These are phyloP conservation scores for Ophiostoma montium DNA, from an alignment of 2,329 filamentous ascomycete genomes.

Conservation along the genomic window DNA sequence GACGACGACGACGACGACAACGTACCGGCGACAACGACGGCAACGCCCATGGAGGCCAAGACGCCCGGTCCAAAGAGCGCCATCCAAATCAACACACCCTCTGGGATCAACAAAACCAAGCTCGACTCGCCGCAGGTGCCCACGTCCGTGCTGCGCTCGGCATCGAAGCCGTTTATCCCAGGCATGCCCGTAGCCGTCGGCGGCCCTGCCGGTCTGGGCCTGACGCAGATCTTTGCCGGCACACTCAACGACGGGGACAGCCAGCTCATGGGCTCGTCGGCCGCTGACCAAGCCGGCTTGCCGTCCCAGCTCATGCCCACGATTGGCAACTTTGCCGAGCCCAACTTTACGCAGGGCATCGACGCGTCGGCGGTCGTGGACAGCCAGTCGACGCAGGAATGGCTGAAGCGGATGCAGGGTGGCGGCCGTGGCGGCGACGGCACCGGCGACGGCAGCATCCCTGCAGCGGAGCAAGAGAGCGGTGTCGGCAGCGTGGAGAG, in stretches of 20 bases:
- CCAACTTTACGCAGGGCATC: slow-evolving; percentile 37
- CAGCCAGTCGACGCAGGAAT: slow-evolving; percentile 28
- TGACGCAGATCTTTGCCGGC: slow-evolving; percentile 83
- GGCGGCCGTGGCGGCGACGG: background rate
- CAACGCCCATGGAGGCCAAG: slow-evolving; percentile 13
- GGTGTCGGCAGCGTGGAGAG: slow-evolving; percentile 15
- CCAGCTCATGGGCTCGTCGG: slow-evolving; percentile 22
- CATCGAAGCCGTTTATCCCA: slow-evolving; percentile 56
- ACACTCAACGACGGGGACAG: slow-evolving; percentile 56
- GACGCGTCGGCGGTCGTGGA: slow-evolving; percentile 31
- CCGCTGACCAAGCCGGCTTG: slow-evolving; percentile 15
- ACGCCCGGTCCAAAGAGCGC: slow-evolving; percentile 35
- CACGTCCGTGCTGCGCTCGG: slow-evolving; percentile 52
- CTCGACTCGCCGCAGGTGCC: slow-evolving; percentile 40
- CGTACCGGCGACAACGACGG: background rate
- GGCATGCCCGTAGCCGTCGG: slow-evolving; percentile 42
- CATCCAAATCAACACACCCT: slow-evolving; percentile 24
- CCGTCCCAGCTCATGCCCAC: slow-evolving; percentile 40
- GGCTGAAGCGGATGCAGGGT: slow-evolving; percentile 15
- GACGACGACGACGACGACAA: slow-evolving; percentile 40
- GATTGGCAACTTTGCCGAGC: slow-evolving; percentile 42
- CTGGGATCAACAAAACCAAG: slow-evolving; percentile 13
- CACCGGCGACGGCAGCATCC: background rate
- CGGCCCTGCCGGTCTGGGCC: slow-evolving; percentile 50
- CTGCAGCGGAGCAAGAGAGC: background rate